Base-by-base conservation (phyloP, 2,329 filamentous ascomycete species). In the Alternaria triticimaculans region DNA sequence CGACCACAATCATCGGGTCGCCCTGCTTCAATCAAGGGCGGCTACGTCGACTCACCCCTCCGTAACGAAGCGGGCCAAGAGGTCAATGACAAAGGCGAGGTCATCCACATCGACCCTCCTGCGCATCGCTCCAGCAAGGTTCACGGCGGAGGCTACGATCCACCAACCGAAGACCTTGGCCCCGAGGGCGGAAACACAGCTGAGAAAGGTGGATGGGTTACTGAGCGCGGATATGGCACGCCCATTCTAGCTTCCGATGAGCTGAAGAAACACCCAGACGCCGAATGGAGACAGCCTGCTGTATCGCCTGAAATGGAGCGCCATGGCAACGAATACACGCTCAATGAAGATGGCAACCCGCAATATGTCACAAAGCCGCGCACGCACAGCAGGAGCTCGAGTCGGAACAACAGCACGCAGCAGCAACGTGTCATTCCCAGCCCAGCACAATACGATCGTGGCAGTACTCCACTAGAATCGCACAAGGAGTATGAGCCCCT, bases 401-500 rank as follows among this genome's bases (percentile, higher is more conserved):
- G 78, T 65, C 70, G 76, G 11, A 86, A 86, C 63, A 93, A 88
- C 71, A 91, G 88, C 76, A 82, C 89, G 44, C 78, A 80, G 64
- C 88, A 90, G 76, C 72, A 70, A 43, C 73, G 77, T 30, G 65
- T 71, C 14, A 69, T 77, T 43, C 41, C 67, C 8, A 78, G 70
- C 55, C 74, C 76, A 50, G 59, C 68, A 11, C 84, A 86, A 26
- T 83, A 85, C 51, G 86, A 88, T 50, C 83, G 84, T 21, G 78
- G 82, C 49, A 82, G 85, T 46, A 94, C 91, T 4, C 92, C 92
- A 6, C 83, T 97, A 9, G 93, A 96, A 72, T 91, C 97, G 74
- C 92, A 97, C 6, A 91, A 94, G 73, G 94, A 98, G 78, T 98
- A 98, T 74, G 95, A 98, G 78, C 96, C 96, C 2, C 83, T 99